These are phyloP conservation scores for Nannizziopsis barbatae DNA, from an alignment of 2,329 filamentous ascomycete species.

Conservation along the genomic window DNA sequence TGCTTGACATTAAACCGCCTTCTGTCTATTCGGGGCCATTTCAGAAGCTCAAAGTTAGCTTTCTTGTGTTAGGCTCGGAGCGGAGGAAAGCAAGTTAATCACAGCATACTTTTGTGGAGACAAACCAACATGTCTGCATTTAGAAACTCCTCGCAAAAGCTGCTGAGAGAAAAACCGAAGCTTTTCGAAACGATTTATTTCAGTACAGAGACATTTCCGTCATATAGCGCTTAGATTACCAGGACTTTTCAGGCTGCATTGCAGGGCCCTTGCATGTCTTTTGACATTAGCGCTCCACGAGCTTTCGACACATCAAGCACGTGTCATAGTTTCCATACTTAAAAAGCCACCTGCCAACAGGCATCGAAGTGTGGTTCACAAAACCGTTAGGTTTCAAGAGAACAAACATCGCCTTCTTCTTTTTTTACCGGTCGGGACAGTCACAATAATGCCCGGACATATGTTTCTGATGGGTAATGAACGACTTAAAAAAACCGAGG, in stretches of 20 bases:
- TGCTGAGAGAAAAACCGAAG: background rate
- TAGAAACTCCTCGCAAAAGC: background rate
- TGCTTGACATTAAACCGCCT: background rate
- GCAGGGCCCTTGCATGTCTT: too few species aligned
- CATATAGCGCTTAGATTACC: too few species aligned
- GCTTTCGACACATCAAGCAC: too few species aligned
- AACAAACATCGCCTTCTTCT: too few species aligned
- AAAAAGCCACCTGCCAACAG: background rate
- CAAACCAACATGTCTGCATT: background rate
- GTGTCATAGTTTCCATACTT: background rate
- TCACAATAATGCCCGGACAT: too few species aligned
- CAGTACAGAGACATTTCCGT: background rate
- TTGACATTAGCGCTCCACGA: too few species aligned
- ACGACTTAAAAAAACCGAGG: too few species aligned
- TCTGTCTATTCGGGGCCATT: background rate
- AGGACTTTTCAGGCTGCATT: too few species aligned
- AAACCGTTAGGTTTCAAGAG: background rate
- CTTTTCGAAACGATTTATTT: background rate
- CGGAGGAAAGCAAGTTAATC: constrained; percentile 4
- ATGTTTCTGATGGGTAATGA: too few species aligned
- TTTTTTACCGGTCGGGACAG: too few species aligned
- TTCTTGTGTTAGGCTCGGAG: constrained; percentile 4
- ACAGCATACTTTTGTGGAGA: background rate
- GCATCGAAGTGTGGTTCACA: background rate
- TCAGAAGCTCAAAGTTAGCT: background rate